These are phyloP conservation scores for Allomyces macrogynus DNA, from an alignment of 192 early-diverging fungal genomes.

Conservation along the genomic window DNA sequence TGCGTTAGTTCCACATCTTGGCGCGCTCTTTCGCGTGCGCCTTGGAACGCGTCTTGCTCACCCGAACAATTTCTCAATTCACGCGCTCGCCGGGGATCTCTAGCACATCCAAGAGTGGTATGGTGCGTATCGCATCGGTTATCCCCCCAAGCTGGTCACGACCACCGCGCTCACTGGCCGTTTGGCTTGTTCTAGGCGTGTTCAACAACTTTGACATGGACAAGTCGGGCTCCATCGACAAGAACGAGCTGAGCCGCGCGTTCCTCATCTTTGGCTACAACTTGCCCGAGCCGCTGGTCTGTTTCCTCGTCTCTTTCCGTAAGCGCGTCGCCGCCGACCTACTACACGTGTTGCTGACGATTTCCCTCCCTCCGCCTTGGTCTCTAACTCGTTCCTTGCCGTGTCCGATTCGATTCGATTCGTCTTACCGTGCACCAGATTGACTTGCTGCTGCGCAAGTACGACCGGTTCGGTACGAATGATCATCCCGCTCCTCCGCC, in stretches of 20 bases:
- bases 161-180: not conserved
- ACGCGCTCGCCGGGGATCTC: not conserved
- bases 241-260: conserved; percentile 42
- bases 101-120: too few relatives aligned
- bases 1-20: conserved; percentile 14
- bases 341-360: conserved; percentile 1
- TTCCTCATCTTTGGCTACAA: conserved; percentile 57
- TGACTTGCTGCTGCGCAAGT: not conserved
- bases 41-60: not conserved
- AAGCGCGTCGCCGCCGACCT: not conserved
- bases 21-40: not conserved
- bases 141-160: not conserved
- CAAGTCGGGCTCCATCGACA: conserved; percentile 52
- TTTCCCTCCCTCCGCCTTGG: too few relatives aligned
- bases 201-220: conserved; percentile 57
- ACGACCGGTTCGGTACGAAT: not conserved
- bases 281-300: conserved; percentile 39
- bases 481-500: too few relatives aligned
- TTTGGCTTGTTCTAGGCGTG: too few relatives aligned
- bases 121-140: too few relatives aligned
- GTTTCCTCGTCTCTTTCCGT: not conserved
- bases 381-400: too few relatives aligned
- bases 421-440: too few relatives aligned
- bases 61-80: not conserved
- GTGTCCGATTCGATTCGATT: too few relatives aligned